Evolutionary conservation across 352 stramenopile species (phyloP), one percentile per base, ranked within the genome.

Genomic region (Phytophthora cactorum): DNA sequence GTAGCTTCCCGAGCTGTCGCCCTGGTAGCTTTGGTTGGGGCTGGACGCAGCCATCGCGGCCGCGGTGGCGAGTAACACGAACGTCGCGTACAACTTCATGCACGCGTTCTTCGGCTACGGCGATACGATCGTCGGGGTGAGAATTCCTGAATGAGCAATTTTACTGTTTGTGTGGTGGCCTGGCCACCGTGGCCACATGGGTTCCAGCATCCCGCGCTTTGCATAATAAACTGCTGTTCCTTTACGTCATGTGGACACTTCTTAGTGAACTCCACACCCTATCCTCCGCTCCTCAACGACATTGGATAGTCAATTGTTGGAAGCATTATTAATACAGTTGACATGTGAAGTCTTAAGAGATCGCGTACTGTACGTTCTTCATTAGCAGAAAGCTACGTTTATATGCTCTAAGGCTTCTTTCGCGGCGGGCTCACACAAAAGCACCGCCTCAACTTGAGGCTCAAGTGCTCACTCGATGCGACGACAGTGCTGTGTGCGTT

Each of bases 61-160:
- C 5, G 47, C 56, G 38, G 52, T 57, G 36, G 58, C 52, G 32
- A 62, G 32, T 57, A 64, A 27, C 32, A 51, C 41, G 50, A 61
- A 52, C 14, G 44, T 39, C 31, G 57, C 28, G 34, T 60, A 59
- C 25, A 50, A 62, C 66, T 65, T 52, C 65, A 72, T 68, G 46
- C 38, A 60, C 7, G 1, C 8, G 36, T 36, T 45, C 55, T 38
- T 25, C 56, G 14, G 32, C 32, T 10, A 39, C 31, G 22, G 31
- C 14, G 22, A 12, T 46, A 41, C 12, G 55, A 22, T 36, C 10
- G 32, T 43, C 12, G 2, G 10, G 10, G 34, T 44, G 17, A 34
- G 32, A 67, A 61, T 54, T 52, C 32, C 50, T n/a, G 25, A 67
- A 54, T 67, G 59, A 47, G 15, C 12, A 3, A 38, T 5, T 32